Conservation (phyloP, 176 grass and related monocot species). For the Hordeum marinum region DNA sequence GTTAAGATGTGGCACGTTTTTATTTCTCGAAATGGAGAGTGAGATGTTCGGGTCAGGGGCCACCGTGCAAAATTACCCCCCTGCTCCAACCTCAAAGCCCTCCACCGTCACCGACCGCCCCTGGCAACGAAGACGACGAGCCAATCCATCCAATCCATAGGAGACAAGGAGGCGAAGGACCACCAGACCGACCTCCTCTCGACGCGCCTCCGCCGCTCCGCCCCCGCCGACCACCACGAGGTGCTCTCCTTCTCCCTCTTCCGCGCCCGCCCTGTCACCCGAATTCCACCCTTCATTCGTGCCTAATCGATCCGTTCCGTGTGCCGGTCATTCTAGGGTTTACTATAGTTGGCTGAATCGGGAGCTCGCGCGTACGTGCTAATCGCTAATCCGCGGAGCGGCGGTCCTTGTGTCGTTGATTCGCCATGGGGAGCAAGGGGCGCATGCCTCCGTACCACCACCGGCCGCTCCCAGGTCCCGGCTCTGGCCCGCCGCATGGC, state of each 20-base stretch:
- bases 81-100: neutral
- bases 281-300: neutral
- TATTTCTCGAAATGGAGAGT: too few relatives aligned
- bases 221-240: constrained; percentile 1
- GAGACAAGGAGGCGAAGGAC: neutral
- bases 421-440: constrained; percentile 59
- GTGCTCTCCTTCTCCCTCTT: neutral
- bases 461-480: constrained; percentile 30
- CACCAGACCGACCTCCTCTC: neutral
- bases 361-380: neutral
- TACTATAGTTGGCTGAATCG: neutral
- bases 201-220: neutral
- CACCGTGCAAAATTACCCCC: neutral
- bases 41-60: neutral
- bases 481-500: constrained; percentile 32
- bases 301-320: neutral
- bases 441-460: constrained; percentile 45
- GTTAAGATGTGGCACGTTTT: too few relatives aligned
- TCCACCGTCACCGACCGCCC: neutral
- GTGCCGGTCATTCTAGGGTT: neutral
- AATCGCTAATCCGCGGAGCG: neutral
- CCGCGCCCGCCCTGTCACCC: neutral
- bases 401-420: neutral
- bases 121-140: neutral
- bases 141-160: constrained; percentile 10